Base-by-base conservation (phyloP, 75 land plant species). In the Cryptomeria japonica region DNA sequence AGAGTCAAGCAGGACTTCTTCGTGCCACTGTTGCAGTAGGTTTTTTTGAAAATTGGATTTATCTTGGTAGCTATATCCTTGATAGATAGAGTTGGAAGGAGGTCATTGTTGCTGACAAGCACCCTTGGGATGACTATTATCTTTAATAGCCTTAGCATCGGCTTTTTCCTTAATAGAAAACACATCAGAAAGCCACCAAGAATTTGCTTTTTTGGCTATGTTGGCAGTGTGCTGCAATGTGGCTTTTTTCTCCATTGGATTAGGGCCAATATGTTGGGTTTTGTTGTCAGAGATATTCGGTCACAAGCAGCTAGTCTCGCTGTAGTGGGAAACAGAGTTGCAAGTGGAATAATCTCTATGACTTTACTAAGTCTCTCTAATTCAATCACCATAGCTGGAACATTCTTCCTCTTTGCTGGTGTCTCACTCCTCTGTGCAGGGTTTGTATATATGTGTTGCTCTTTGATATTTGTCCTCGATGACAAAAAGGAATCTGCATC, bases 221-320 rank as follows among this genome's bases (percentile, higher is more conserved):
- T 47, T 94, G 3, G 91, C 91, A 47, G 94, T 97, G 11, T 95
- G 97, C 76, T 91, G 91, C 6, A 93, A 93, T 88, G 96, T 97
- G 3, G 93, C 96, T 1, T 96, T 94, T 89, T 97, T 97, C 88
- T 96, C 98, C n/a, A 55, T 97, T 0, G 98, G 98, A 18, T 88
- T 97, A n/a, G 98, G 98, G 13, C 98, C 98, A 10, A 88, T 96
- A 15, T 84, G 88, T 58, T 94, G 94, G 96, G 97, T 96, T 42
- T 72, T 94, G 70, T 90, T 92, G 16, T 97, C 97, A 1, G 98
- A 97, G 87, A 96, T 96, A 47, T 97, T 96, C 86, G 95, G 51
- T 92, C 95, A n/a, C 94, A 91, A 80, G 94, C 95, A 34, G 86
- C 84, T 85, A 87, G 94, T 53, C 36, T 94, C 78, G 92, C 88